phyloP scores from a whole-genome alignment of 257 asterid genomes.

The Rehmannia glutinosa region DNA sequence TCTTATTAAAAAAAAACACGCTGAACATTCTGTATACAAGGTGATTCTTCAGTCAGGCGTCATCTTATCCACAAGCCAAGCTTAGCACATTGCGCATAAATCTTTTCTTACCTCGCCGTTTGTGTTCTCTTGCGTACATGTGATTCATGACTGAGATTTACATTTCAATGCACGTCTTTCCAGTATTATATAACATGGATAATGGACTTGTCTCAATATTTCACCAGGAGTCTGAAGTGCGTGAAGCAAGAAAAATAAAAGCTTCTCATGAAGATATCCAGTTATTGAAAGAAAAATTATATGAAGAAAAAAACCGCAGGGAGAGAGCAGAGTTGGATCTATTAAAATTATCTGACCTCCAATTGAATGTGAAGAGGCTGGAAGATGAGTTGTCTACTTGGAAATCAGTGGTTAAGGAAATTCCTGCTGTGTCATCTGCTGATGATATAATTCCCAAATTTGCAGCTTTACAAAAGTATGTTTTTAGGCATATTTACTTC shows the following conservation, averaged over 20 bases:
- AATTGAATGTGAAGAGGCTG: conserved; percentile 45
- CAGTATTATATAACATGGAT: neutral
- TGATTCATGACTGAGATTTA: conserved; percentile 1
- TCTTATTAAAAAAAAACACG: too few species aligned
- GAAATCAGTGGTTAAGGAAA: conserved; percentile 70
- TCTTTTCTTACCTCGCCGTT: neutral
- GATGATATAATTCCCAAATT: conserved; percentile 66
- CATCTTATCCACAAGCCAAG: neutral
- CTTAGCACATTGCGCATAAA: neutral
- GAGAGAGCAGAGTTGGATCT: conserved; percentile 87
- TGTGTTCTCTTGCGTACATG: conserved; percentile 8
- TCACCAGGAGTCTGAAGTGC: conserved; percentile 86
- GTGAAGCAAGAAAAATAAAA: conserved; percentile 77
- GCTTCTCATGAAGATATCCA: conserved; percentile 68
- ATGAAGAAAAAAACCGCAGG: conserved; percentile 76
- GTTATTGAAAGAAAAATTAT: conserved; percentile 78
- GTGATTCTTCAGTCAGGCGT: conserved; percentile 1
- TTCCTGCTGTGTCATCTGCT: conserved; percentile 84
- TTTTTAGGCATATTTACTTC: conserved; percentile 9
- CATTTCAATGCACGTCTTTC: conserved; percentile 3
- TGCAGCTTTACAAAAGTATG: conserved; percentile 81
- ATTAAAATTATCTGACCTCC: conserved; percentile 50
- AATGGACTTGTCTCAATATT: conserved; percentile 23
- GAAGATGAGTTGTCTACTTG: conserved; percentile 81
- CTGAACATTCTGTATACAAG: neutral